Conservation (phyloP, 1,139 yeast species). For the Hansenula anomala region DNA sequence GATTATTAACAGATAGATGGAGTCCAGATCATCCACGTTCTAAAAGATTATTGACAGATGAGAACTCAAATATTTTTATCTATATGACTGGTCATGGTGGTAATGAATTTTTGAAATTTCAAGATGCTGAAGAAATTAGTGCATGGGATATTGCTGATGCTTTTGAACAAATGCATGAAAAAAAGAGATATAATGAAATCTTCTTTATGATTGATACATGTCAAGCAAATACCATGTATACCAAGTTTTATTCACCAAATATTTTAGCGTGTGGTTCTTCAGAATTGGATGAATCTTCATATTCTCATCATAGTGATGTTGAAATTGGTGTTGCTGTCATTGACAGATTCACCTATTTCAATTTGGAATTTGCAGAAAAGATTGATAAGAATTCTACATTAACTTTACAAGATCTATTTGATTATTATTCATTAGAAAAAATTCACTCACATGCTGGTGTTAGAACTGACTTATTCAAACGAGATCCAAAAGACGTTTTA, state of each 20-base stretch:
- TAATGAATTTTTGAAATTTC: conserved; percentile 92
- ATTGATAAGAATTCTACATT: conserved; percentile 68
- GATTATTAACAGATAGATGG: conserved; percentile 93
- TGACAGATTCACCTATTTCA: conserved; percentile 91
- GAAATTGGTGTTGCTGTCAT: conserved; percentile 98
- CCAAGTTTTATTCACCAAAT: conserved; percentile 88
- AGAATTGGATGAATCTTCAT: conserved; percentile 83
- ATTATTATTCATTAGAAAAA: conserved; percentile 74
- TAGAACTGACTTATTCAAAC: conserved; percentile 68
- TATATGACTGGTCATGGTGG: conserved; percentile 99
- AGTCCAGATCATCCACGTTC: conserved; percentile 90
- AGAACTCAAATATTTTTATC: conserved; percentile 86
- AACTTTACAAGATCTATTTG: conserved; percentile 81
- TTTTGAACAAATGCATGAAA: conserved; percentile 94
- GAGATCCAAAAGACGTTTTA: conserved; percentile 65
- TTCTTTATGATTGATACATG: conserved; percentile 98
- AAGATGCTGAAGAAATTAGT: conserved; percentile 97
- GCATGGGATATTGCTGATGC: conserved; percentile 97
- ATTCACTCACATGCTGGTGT: conserved; percentile 93
- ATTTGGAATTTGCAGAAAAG: conserved; percentile 81
- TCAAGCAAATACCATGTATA: conserved; percentile 97
- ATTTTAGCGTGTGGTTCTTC: conserved; percentile 92
- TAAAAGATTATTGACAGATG: conserved; percentile 86
- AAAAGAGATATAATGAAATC: conserved; percentile 90
- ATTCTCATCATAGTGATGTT: conserved; percentile 92